phyloP scores from a whole-genome alignment of 176 grass and related monocot genomes.

The Stipa capillata region DNA sequence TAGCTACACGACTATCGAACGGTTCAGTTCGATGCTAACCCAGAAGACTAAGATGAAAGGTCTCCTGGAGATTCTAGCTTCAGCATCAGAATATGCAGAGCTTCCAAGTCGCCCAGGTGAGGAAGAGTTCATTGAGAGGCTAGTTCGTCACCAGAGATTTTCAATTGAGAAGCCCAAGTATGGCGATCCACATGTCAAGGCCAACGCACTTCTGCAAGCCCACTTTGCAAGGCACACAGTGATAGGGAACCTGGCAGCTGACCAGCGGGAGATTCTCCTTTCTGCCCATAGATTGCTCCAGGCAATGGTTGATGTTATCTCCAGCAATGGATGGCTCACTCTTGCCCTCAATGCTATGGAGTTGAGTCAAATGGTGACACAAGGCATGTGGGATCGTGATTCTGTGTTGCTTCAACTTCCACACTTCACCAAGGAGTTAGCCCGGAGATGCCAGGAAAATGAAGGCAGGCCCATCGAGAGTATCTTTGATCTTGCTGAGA shows the following conservation, averaged over 20 bases:
- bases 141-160: conserved; percentile 89
- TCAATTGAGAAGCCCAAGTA: conserved; percentile 86
- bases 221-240: conserved; percentile 85
- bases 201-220: conserved; percentile 82
- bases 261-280: conserved; percentile 82
- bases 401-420: conserved; percentile 76
- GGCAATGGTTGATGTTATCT: conserved; percentile 98
- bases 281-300: conserved; percentile 83
- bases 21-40: conserved; percentile 76
- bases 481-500: conserved; percentile 89
- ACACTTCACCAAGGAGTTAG: conserved; percentile 76
- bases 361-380: conserved; percentile 92
- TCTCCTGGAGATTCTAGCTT: conserved; percentile 78
- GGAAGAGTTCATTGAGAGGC: conserved; percentile 73
- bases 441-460: conserved; percentile 76
- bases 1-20: conserved; percentile 78
- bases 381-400: conserved; percentile 96
- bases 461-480: conserved; percentile 55
- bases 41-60: conserved; percentile 96
- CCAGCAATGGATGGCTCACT: conserved; percentile 84
- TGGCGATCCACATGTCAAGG: conserved; percentile 79
- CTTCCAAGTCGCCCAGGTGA: conserved; percentile 75
- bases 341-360: conserved; percentile 92
- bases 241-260: conserved; percentile 70
- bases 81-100: conserved; percentile 76